Evolutionary conservation across 192 early-diverging fungal species (phyloP).

Genomic region (Podila epigama): DNA sequence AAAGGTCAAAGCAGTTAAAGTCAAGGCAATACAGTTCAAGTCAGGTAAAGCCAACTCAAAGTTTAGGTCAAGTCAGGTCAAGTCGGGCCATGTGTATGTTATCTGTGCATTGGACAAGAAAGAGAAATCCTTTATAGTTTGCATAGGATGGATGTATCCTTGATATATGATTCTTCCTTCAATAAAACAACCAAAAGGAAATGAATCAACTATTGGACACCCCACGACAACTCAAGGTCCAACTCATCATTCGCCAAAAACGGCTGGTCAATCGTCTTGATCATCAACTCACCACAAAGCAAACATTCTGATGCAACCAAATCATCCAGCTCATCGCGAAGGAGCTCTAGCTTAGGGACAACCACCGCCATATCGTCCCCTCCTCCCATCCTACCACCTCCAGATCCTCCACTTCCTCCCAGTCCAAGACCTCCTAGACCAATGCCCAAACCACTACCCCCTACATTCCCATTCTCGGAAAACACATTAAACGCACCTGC

Average conservation of each 20-base stretch:
- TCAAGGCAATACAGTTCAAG: no score
- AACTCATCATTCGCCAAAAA: conserved; percentile 72
- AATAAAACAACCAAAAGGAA: no score
- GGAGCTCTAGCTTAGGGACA: conserved; percentile 53
- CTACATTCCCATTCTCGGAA: conserved; percentile 10
- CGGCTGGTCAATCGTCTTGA: conserved; percentile 84
- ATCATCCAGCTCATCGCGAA: conserved; percentile 56
- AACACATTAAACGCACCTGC: conserved; percentile 58
- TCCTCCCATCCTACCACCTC: conserved; percentile 22
- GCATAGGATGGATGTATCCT: no score
- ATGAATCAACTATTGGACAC: conserved; percentile 58
- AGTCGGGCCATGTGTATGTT: no score
- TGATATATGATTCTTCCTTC: no score
- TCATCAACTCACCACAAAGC: conserved; percentile 96
- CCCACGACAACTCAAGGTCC: conserved; percentile 66
- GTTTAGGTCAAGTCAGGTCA: no score
- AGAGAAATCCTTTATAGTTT: no score
- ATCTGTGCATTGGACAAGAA: no score
- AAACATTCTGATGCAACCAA: conserved; percentile 79
- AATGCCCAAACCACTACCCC: conserved; percentile 6
- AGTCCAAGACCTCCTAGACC: background rate
- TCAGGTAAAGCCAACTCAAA: no score
- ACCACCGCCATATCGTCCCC: conserved; percentile 57
- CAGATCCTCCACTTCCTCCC: background rate
- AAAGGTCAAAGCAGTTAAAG: no score